Percentiles rank a stretch among this genome's conserved stretches.
Evolutionary conservation across 1,139 yeast genomes (phyloP).

Genomic region (Suhomyces bribrorum): DNA sequence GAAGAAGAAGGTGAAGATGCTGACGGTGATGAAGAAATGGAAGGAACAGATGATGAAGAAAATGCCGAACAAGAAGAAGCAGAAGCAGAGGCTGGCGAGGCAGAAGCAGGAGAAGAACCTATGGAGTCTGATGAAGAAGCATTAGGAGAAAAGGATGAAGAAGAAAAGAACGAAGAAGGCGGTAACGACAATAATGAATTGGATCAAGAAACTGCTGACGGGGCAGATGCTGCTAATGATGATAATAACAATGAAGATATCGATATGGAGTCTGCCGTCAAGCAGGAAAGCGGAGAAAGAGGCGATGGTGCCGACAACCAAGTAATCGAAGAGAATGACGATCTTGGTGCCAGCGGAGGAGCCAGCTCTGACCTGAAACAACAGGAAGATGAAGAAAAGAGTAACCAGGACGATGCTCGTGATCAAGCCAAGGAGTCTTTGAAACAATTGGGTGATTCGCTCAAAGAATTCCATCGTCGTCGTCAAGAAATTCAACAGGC

Average conservation of each 20-base stretch:
- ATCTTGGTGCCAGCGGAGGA: conserved; percentile 70
- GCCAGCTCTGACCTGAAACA: conserved; percentile 52
- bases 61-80: conserved; percentile 32
- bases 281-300: conserved; percentile 68
- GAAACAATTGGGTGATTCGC: conserved; percentile 85
- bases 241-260: conserved; percentile 55
- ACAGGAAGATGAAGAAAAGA: conserved; percentile 29
- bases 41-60: conserved; percentile 26
- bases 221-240: conserved; percentile 50
- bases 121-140: conserved; percentile 20
- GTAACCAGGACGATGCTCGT: conserved; percentile 58
- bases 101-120: conserved; percentile 23
- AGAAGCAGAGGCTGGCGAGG: conserved; percentile 23
- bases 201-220: conserved; percentile 34
- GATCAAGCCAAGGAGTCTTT: conserved; percentile 78
- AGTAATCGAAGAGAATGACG: conserved; percentile 65
- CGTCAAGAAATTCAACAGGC: conserved; percentile 81
- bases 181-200: conserved; percentile 33
- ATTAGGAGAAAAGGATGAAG: conserved; percentile 25
- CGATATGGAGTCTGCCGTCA: conserved; percentile 66
- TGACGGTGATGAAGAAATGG: conserved; percentile 23
- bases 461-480: conserved; percentile 89
- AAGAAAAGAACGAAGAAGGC: conserved; percentile 28
- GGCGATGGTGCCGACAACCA: conserved; percentile 80
- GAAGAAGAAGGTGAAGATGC: conserved; percentile 22